Evolutionary conservation across 1,284 basidiomycete genomes (phyloP).

Genomic region (Phellinidium pouzarii): DNA sequence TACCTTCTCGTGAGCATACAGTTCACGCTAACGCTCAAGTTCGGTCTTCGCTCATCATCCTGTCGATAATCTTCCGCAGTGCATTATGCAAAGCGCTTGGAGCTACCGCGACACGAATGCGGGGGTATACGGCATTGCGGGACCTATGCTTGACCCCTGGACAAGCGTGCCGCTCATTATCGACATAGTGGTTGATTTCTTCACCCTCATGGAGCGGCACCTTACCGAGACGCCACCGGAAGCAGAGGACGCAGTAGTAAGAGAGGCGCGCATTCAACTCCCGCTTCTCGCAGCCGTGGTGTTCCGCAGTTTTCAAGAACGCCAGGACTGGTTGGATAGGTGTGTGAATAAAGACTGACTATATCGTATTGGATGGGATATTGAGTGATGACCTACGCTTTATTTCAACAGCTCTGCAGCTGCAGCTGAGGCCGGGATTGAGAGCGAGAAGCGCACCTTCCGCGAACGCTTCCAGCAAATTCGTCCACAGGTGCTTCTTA

Average conservation of each 20-base stretch:
- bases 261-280: constrained; percentile 51
- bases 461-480: constrained; percentile 60
- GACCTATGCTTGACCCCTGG: constrained; percentile 78
- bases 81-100: constrained; percentile 64
- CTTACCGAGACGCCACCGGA: constrained; percentile 33
- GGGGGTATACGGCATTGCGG: constrained; percentile 70
- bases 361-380: neutral
- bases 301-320: constrained; percentile 70
- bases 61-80: constrained; percentile 34
- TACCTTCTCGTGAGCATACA: constrained; percentile 11
- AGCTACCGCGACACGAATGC: constrained; percentile 68
- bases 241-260: constrained; percentile 23
- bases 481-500: constrained; percentile 69
- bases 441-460: constrained; percentile 51
- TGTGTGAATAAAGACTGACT: constrained; percentile 26
- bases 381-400: constrained; percentile 2
- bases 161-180: constrained; percentile 66
- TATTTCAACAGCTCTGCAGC: constrained; percentile 35
- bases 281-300: constrained; percentile 65
- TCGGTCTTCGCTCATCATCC: neutral
- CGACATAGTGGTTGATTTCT: constrained; percentile 66
- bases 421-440: constrained; percentile 36
- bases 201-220: constrained; percentile 47
- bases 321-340: constrained; percentile 64
- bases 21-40: neutral